Evolutionary conservation across 805 yeast genomes (phyloP), one percentile per base, ranked within the genome.

Genomic region (Ascoidea asiatica): DNA sequence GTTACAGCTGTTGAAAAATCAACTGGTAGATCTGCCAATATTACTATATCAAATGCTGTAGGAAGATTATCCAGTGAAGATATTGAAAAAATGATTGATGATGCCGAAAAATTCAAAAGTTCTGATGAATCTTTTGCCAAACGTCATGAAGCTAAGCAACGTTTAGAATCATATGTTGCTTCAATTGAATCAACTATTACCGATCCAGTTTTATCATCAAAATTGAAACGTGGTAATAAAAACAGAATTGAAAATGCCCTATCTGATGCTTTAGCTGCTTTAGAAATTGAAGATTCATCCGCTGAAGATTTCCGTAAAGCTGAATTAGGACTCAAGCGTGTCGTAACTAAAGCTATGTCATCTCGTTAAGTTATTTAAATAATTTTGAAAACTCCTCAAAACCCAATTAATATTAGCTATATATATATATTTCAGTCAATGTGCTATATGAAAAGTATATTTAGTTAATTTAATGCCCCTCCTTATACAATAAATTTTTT

Each of bases 241-340:
- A 90, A 87, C 77, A 87, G 83, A 84, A 85, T 90, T 65, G 97
- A 90, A 80, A 70, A 88, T 67, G 96, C 97, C 73, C 79, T 90
- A 64, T 85, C 97, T 60, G 97, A 90, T 63, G 97, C 97, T 69
- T 72, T 90, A 75, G 94, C 95, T 63, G 89, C 97, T 69, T 83
- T 90, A 66, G 95, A 89, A 76, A 75, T 92, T 55, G 95, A 90
- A 77, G 97, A 92, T 59, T 78, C 96, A 51, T 64, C 94, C 61
- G 90, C 96, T 67, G 98, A 92, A 66, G 97, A 89, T 72, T 80
- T 75, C 77, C 86, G 97, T 83, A 92, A 87, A 83, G 97, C 98
- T 65, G 97, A 92, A 80, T 87, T 92, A 69, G 81, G 88, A 70
- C 85, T 92, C 70, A 92, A 92, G 88, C 86, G 98, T 74, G 96